Evolutionary conservation across 805 yeast species (phyloP).

Genomic region (Hermanozyma aechmeae): DNA sequence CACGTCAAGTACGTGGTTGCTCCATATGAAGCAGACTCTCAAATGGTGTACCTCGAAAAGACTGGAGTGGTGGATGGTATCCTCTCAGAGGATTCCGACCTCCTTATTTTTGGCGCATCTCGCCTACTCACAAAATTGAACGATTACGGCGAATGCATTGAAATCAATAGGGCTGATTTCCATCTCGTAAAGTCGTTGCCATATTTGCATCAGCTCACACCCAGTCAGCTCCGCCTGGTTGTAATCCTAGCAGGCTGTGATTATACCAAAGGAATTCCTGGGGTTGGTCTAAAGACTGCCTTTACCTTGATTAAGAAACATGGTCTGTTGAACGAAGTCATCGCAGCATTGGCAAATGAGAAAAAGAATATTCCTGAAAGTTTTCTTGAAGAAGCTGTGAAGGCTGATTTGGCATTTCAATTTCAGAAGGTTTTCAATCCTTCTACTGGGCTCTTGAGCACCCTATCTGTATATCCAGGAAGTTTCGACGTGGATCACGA

Average conservation of each 20-base stretch:
- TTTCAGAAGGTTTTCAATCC: constrained; percentile 86
- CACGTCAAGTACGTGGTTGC: constrained; percentile 76
- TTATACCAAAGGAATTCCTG: constrained; percentile 78
- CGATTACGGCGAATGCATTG: constrained; percentile 65
- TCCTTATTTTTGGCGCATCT: constrained; percentile 78
- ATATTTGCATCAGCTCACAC: constrained; percentile 41
- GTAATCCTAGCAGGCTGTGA: constrained; percentile 96
- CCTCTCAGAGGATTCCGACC: constrained; percentile 89
- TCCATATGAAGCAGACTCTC: constrained; percentile 98
- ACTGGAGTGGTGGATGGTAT: constrained; percentile 73
- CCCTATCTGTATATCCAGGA: constrained; percentile 49
- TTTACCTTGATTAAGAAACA: constrained; percentile 46
- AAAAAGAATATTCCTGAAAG: constrained; percentile 51
- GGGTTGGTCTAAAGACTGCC: constrained; percentile 76
- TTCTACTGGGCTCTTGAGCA: constrained; percentile 30
- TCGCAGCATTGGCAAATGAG: constrained; percentile 49
- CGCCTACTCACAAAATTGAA: constrained; percentile 73
- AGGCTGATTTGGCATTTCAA: constrained; percentile 73
- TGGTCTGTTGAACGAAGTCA: constrained; percentile 43
- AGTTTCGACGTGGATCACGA: constrained; percentile 34
- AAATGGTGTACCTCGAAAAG: constrained; percentile 82
- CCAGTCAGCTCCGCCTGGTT: constrained; percentile 56
- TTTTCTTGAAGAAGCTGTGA: constrained; percentile 50
- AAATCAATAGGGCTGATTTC: constrained; percentile 53
- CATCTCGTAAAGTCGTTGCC: constrained; percentile 35